Percentiles rank a stretch among this genome's conserved stretches.
Conservation (phyloP, 495 filamentous ascomycete species). For the Penicillium manginii region DNA sequence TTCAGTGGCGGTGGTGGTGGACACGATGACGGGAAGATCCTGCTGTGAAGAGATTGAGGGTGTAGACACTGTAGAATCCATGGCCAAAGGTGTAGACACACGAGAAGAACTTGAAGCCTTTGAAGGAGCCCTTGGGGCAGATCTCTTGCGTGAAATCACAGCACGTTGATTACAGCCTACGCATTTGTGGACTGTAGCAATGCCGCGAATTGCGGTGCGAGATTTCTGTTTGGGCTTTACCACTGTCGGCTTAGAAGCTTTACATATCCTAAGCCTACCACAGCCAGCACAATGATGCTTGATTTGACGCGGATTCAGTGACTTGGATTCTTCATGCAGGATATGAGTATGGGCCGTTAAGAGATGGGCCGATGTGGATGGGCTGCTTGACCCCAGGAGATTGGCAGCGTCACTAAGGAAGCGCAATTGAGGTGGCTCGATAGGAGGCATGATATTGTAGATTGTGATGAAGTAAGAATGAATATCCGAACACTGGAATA, state of each 20-base stretch:
- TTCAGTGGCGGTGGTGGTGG: constrained; percentile 14
- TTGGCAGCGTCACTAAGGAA: constrained; percentile 53
- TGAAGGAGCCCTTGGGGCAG: constrained; percentile 21
- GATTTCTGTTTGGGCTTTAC: constrained; percentile 31
- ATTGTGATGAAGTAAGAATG: neutral
- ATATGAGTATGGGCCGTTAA: constrained; percentile 46
- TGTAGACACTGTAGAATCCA: constrained; percentile 8
- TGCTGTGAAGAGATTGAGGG: neutral
- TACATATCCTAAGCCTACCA: constrained; percentile 50
- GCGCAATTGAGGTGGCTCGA: constrained; percentile 39
- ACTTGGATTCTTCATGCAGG: constrained; percentile 41
- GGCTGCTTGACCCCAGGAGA: constrained; percentile 41
- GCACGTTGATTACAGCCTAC: constrained; percentile 42
- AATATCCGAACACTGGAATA: too few relatives aligned
- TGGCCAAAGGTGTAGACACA: constrained; percentile 1
- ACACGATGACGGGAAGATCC: constrained; percentile 6
- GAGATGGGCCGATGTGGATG: constrained; percentile 54
- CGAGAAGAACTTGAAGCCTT: constrained; percentile 21
- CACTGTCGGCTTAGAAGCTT: constrained; percentile 41
- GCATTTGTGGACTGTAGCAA: constrained; percentile 44
- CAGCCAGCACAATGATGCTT: constrained; percentile 54
- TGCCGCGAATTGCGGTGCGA: constrained; percentile 1
- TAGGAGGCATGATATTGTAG: constrained; percentile 35
- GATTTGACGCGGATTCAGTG: constrained; percentile 42
- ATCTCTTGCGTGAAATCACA: constrained; percentile 22